A percentile compares a stretch with the other conserved stretches of the same genome.
phyloP scores from a whole-genome alignment of 192 early-diverging fungal species.

The Obelidium mucronatum region DNA sequence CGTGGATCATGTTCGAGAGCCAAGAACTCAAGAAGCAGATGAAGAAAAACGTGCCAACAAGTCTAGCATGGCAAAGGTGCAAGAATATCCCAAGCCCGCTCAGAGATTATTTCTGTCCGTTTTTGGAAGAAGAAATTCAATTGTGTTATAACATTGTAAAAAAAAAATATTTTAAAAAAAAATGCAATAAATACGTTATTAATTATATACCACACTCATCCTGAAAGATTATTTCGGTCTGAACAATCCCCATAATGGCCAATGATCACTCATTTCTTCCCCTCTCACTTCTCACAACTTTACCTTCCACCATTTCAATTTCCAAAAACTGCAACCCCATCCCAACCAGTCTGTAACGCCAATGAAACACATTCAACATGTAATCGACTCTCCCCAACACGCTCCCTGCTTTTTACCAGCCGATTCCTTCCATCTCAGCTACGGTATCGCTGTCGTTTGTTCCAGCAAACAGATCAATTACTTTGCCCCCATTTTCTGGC shows the following conservation, averaged over 20 bases:
- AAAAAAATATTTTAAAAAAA: not conserved
- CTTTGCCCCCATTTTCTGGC: not conserved
- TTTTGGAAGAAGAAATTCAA: not conserved
- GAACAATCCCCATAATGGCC: conserved; percentile 23
- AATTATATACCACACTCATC: no score
- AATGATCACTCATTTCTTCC: conserved; percentile 41
- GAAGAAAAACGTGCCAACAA: no score
- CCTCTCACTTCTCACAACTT: conserved; percentile 1
- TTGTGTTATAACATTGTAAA: not conserved
- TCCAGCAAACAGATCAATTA: no score
- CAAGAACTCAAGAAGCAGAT: not conserved
- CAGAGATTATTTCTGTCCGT: not conserved
- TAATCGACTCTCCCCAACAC: conserved; percentile 31
- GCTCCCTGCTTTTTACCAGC: conserved; percentile 28
- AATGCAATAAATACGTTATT: no score
- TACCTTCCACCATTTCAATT: conserved; percentile 33
- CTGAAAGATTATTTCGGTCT: no score
- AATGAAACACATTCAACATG: not conserved
- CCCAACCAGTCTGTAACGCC: not conserved
- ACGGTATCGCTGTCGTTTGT: no score
- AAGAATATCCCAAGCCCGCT: not conserved
- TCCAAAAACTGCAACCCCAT: conserved; percentile 22
- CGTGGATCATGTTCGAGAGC: not conserved
- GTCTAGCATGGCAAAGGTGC: not conserved
- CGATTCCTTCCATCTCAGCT: conserved; percentile 22